Conservation (phyloP, 495 filamentous ascomycete species). For the Trichoderma parareesei region DNA sequence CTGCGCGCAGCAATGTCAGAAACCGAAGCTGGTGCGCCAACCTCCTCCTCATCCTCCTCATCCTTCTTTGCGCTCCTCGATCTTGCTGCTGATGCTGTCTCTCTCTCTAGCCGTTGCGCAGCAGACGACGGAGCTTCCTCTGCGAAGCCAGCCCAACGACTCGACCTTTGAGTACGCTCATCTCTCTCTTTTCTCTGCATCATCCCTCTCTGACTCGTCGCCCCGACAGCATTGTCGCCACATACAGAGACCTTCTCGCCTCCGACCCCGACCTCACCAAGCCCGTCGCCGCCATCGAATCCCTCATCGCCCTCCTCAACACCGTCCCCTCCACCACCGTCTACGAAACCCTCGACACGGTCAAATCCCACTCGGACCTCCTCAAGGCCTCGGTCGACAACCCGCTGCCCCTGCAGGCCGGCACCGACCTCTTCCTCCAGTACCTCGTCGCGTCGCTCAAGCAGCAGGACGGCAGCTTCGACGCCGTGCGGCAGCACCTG, state of each 20-base stretch:
- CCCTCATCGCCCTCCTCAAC: constrained; percentile 75
- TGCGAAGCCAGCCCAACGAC: constrained; percentile 4
- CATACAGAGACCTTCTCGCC: constrained; percentile 42
- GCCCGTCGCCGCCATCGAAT: constrained; percentile 92
- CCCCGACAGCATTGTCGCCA: constrained; percentile 35
- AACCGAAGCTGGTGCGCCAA: background rate
- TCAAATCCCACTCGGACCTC: constrained; percentile 62
- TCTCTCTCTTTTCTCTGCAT: background rate
- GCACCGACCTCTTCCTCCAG: constrained; percentile 91
- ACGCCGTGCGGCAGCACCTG: constrained; percentile 71
- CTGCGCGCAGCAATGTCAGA: background rate
- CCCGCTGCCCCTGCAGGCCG: constrained; percentile 83
- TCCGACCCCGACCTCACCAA: constrained; percentile 81
- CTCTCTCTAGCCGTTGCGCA: constrained; percentile 4
- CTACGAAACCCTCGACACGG: constrained; percentile 82
- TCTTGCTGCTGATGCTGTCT: background rate
- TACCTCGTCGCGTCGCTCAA: constrained; percentile 64
- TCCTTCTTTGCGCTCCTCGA: background rate
- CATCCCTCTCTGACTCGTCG: background rate
- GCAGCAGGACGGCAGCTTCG: constrained; percentile 56
- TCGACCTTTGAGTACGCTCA: background rate
- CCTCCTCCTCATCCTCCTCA: background rate
- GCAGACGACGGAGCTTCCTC: background rate
- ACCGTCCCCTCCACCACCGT: constrained; percentile 71
- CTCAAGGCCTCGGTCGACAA: constrained; percentile 73